Evolutionary conservation across 352 stramenopile species (phyloP).

Genomic region (Saprolegnia parasitica): DNA sequence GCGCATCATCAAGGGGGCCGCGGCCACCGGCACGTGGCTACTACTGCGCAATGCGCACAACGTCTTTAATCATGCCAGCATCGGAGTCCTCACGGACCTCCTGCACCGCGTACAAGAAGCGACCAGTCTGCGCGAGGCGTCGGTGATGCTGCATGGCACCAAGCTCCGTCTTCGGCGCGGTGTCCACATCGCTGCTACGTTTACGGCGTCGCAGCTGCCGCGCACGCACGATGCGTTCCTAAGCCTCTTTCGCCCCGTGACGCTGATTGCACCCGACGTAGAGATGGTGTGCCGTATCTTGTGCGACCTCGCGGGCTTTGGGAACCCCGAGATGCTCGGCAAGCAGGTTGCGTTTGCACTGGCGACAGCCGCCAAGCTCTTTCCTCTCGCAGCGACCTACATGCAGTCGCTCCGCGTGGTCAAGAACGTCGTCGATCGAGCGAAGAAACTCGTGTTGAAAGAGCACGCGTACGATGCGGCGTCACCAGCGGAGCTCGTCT

Average conservation of each 20-base stretch:
- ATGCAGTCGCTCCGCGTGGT: slow-evolving; percentile 5
- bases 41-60: slow-evolving; percentile 40
- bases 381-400: background rate
- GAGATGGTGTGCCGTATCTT: background rate
- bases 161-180: slow-evolving; percentile 48
- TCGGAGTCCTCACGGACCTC: slow-evolving; percentile 28
- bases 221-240: background rate
- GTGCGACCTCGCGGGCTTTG: slow-evolving; percentile 11
- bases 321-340: background rate
- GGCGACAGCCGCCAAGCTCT: background rate
- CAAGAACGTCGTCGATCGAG: background rate
- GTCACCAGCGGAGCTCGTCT: background rate
- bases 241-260: slow-evolving; percentile 17
- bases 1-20: slow-evolving; percentile 48
- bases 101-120: slow-evolving; percentile 23
- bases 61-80: slow-evolving; percentile 20
- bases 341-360: slow-evolving; percentile 17
- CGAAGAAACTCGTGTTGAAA: background rate
- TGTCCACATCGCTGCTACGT: slow-evolving; percentile 38
- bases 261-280: background rate
- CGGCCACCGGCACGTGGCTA: slow-evolving; percentile 54
- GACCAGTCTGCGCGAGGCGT: slow-evolving; percentile 8
- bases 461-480: slow-evolving; percentile 5
- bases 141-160: slow-evolving; percentile 33
- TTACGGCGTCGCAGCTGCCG: background rate